phyloP scores from a whole-genome alignment of 1,284 basidiomycete genomes.

The Ganoderma meredithae region DNA sequence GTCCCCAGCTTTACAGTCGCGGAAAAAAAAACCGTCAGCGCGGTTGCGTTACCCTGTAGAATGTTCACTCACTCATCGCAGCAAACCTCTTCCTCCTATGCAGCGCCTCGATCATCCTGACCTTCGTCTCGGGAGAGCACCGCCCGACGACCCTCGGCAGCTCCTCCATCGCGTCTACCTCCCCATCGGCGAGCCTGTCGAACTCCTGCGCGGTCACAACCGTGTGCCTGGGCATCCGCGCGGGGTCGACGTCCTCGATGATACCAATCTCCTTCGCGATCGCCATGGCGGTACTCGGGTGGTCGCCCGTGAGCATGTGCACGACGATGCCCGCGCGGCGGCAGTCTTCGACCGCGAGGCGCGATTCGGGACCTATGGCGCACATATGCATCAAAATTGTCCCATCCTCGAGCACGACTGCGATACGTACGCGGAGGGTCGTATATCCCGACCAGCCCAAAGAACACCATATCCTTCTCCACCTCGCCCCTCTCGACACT shows the following conservation, averaged over 20 bases:
- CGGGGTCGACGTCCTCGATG: slow-evolving; percentile 40
- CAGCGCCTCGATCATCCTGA: slow-evolving; percentile 59
- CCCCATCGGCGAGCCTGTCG: slow-evolving; percentile 51
- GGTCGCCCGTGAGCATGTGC: slow-evolving; percentile 61
- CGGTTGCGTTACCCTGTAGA: no score
- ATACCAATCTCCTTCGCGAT: slow-evolving; percentile 59
- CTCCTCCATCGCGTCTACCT: slow-evolving; percentile 64
- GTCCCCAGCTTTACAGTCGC: neutral
- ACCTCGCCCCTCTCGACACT: neutral
- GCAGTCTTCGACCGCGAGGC: slow-evolving; percentile 67
- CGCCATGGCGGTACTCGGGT: slow-evolving; percentile 53
- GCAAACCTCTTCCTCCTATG: slow-evolving; percentile 59
- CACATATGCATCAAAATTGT: neutral
- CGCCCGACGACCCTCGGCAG: slow-evolving; percentile 67
- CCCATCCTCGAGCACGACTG: neutral
- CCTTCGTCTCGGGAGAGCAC: slow-evolving; percentile 59
- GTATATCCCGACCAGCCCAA: neutral
- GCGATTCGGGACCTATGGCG: slow-evolving; percentile 46
- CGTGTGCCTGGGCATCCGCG: neutral
- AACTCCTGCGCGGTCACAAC: neutral
- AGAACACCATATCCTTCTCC: neutral
- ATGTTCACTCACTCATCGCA: slow-evolving; percentile 51
- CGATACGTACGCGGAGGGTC: slow-evolving; percentile 1
- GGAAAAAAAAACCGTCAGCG: no score
- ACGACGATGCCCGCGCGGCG: slow-evolving; percentile 71